Base-by-base conservation (phyloP, 306 rosid species). In the Vigna radiata region DNA sequence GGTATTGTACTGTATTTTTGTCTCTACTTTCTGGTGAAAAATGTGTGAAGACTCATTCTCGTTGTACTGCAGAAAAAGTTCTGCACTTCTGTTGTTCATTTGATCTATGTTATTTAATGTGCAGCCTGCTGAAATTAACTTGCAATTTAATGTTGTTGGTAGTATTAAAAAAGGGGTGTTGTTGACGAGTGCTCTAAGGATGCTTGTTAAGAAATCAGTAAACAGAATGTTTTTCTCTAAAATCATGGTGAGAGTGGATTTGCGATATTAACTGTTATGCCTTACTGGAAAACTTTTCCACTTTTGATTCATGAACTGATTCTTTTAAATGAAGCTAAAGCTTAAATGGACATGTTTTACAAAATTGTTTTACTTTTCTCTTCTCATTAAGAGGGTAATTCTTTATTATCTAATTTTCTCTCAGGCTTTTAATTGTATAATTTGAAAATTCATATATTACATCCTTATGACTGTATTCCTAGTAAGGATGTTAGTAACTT, bases 1-100 rank as follows among this genome's bases (percentile, higher is more conserved):
- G 97, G 99, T 95, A 72, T 73, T 70, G 58, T 72, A 68, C 71
- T 76, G 58, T 71, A 13, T 29, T 37, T 21, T 46, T 33, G 63
- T 67, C 14, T 58, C 33, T 41, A 58, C 56, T 2, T 68, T 66
- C 39, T 25, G 1, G 15, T 39, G 8, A 21, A 33, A 77, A 50
- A 2, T 54, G 33, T 18, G 10, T 29, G 21, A 21, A 43, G 8
- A 4, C 37, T 43, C 61, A 18, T 56, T 2, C 10, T 5, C 2
- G 1, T 44, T 39, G 1, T 44, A 31, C 13, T 31, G 50, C 16
- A 7, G 36, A 50, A 61, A 39, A 39, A 39, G 27, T 54, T 59
- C 4, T 61, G 25, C 75, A 16, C 5, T 17, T 76, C 18, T 70
- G 50, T 23, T n/a, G 55, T 49, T 72, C 61, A 37, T 61, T 39